Evolutionary conservation across 2,329 filamentous ascomycete genomes (phyloP).

Genomic region (Exophiala mesophila): DNA sequence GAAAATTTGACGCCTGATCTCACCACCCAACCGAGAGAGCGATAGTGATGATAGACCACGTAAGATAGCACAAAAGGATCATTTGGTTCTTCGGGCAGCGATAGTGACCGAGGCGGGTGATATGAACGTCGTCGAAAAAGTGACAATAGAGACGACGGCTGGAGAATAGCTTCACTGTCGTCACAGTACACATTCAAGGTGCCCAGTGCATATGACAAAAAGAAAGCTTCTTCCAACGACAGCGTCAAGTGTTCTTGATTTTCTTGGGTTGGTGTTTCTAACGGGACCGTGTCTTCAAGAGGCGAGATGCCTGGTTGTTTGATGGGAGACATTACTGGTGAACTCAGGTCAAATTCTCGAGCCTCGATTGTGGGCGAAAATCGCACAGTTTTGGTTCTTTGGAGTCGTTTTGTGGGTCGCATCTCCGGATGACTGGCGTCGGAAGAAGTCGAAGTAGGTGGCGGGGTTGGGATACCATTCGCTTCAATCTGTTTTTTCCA

Average conservation of each 20-base stretch:
- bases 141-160: constrained; percentile 55
- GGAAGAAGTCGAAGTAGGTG: constrained; percentile 25
- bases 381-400: constrained; percentile 57
- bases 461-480: constrained; percentile 27
- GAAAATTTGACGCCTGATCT: constrained; percentile 91
- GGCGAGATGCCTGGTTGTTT: constrained; percentile 21
- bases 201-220: constrained; percentile 76
- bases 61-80: constrained; percentile 84
- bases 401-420: constrained; percentile 16
- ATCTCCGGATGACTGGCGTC: constrained; percentile 22
- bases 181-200: constrained; percentile 56
- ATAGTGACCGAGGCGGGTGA: constrained; percentile 54
- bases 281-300: constrained; percentile 9
- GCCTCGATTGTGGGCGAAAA: constrained; percentile 66
- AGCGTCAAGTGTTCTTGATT: constrained; percentile 86
- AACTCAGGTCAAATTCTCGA: constrained; percentile 49
- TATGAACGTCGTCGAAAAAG: constrained; percentile 66
- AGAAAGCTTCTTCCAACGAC: constrained; percentile 85
- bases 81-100: constrained; percentile 58
- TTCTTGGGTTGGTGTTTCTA: constrained; percentile 27
- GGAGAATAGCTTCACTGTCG: constrained; percentile 38
- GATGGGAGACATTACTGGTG: constrained; percentile 27
- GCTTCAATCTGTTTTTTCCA: constrained; percentile 25
- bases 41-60: constrained; percentile 90
- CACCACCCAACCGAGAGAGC: constrained; percentile 90